Conservation (phyloP, 805 yeast species). For the Debaryomyces tyrocola region DNA sequence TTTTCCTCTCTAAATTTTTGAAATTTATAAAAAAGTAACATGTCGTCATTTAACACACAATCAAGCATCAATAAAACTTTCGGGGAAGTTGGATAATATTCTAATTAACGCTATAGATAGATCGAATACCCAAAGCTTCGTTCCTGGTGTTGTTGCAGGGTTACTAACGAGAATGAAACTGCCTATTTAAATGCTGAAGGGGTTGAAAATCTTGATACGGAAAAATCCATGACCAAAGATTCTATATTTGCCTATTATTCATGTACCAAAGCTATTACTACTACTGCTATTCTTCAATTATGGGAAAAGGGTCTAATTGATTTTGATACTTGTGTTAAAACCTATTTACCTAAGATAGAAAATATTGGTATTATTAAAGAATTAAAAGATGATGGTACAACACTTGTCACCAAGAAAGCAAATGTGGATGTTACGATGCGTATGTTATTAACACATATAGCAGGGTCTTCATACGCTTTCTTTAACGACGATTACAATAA, state of each 20-base stretch:
- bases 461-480: conserved; percentile 38
- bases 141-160: conserved; percentile 14
- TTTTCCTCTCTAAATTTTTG: too few relatives aligned
- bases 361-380: conserved; percentile 20
- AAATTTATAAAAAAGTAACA: too few relatives aligned
- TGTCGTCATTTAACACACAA: too few relatives aligned
- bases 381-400: conserved; percentile 16
- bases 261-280: conserved; percentile 29
- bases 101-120: not conserved
- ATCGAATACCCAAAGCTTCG: not conserved
- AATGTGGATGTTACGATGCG: conserved; percentile 31
- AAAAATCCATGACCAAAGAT: conserved; percentile 1
- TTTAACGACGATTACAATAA: conserved; percentile 18
- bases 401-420: conserved; percentile 17
- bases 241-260: conserved; percentile 27
- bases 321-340: conserved; percentile 30
- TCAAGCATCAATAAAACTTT: not conserved
- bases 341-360: conserved; percentile 27
- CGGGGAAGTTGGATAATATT: not conserved
- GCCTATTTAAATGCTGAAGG: conserved; percentile 13
- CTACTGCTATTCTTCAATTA: conserved; percentile 28
- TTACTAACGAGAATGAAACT: conserved; percentile 11
- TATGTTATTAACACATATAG: conserved; percentile 35
- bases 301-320: conserved; percentile 31
- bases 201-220: conserved; percentile 1